These are phyloP conservation scores for Boletus albobrunnescens DNA, from an alignment of 1,284 basidiomycete species.

Conservation along the genomic window DNA sequence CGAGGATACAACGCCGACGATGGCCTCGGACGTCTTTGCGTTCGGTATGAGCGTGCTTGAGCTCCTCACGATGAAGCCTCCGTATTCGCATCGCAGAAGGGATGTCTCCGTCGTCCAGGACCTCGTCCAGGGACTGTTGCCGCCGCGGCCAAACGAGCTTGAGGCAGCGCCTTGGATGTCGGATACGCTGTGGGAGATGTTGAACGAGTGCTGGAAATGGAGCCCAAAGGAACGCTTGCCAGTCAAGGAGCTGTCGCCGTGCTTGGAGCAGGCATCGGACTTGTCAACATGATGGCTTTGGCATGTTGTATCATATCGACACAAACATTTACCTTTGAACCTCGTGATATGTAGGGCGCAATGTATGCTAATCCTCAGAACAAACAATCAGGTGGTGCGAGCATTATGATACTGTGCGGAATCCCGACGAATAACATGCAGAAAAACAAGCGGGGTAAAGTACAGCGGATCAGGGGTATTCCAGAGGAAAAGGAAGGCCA, in stretches of 20 bases:
- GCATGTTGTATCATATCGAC: neutral
- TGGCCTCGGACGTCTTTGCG: conserved; percentile 49
- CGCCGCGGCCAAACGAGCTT: conserved; percentile 37
- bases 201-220: conserved; percentile 44
- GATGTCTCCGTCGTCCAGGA: conserved; percentile 48
- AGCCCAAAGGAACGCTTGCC: conserved; percentile 25
- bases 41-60: conserved; percentile 58
- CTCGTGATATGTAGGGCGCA: neutral
- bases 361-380: conserved; percentile 7
- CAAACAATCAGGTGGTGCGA: conserved; percentile 38
- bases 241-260: conserved; percentile 12
- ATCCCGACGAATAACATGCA: conserved; percentile 35
- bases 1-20: conserved; percentile 38
- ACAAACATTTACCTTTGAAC: neutral
- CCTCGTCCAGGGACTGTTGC: conserved; percentile 37
- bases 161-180: conserved; percentile 37
- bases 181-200: conserved; percentile 43
- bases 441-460: conserved; percentile 36
- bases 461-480: conserved; percentile 43
- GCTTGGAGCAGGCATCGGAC: conserved; percentile 13
- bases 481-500: conserved; percentile 34
- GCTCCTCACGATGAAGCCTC: conserved; percentile 46
- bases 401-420: conserved; percentile 36
- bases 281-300: neutral
- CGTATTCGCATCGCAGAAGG: conserved; percentile 44